Base-by-base conservation (phyloP, 495 filamentous ascomycete species). In the Mytilinidion resinicola region DNA sequence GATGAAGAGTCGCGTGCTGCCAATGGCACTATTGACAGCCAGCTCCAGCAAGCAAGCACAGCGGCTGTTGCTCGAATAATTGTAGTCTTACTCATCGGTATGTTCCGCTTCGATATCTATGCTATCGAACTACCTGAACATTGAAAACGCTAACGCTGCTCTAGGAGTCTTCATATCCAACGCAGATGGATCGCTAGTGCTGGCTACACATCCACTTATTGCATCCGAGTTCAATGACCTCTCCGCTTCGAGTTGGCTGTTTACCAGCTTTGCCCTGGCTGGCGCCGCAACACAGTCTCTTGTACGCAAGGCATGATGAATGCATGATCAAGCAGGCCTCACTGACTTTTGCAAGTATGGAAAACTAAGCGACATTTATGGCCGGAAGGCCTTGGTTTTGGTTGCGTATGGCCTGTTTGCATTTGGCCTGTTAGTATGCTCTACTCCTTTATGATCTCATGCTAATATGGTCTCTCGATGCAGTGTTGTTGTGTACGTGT, bases 171-270 rank as follows among this genome's bases (percentile, higher is more conserved):
- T 88, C 51, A 78, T 86, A 17, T 80, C 78, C 12, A 81, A 84
- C 60, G 76, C 80, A 19, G 86, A 89, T 65, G 69, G 70, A 0
- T 83, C 82, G 0, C 74, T 89, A 0, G 74, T 88, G 0, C 71
- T 88, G 51, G 84, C 85, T 0, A 82, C 83, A 0, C 78, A 85
- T 37, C 77, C 77, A 8, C 73, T 69, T 37, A 83, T 89, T 36
- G 81, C 85, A 0, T 89, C 86, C 36, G 80, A 87, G 55, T 88
- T 88, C 69, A 72, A 82, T 58, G 74, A 73, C 34, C 64, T 88
- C 9, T 74, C 74, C 8, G 74, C 80, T 57, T 83, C 82, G 1
- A 82, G 74, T 54, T 89, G 85, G 86, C 66, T 89, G n/a, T 79
- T 85, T 9, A 85, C 83, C 6, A 79, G 77, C 44, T 88, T 85